A percentile compares a stretch with the other conserved stretches of the same genome.
Evolutionary conservation across 345 rosid species (phyloP).

Genomic region (Punica granatum): DNA sequence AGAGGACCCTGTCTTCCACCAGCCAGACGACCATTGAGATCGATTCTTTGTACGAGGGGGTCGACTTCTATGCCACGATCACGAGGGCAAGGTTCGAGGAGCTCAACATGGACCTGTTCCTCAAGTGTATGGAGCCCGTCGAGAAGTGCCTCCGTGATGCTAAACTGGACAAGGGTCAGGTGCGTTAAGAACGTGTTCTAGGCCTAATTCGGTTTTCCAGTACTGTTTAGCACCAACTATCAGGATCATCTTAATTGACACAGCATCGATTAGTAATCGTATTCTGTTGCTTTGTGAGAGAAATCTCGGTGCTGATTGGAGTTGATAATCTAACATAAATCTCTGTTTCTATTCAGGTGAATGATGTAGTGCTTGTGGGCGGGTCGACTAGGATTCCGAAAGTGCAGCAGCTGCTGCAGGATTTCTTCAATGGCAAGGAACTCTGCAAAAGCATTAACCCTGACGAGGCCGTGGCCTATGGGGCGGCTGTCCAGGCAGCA

Average conservation of each 20-base stretch:
- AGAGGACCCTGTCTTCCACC: slow-evolving; percentile 26
- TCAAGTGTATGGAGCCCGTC: slow-evolving; percentile 26
- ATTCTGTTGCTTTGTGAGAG: too few relatives aligned
- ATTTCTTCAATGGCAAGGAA: slow-evolving; percentile 22
- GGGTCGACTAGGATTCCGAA: slow-evolving; percentile 25
- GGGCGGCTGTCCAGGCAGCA: slow-evolving; percentile 26
- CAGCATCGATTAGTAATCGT: not conserved
- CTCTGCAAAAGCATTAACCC: slow-evolving; percentile 33
- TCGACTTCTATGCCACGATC: slow-evolving; percentile 26
- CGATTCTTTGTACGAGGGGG: slow-evolving; percentile 25
- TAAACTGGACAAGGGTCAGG: slow-evolving; percentile 18
- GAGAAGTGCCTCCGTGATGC: slow-evolving; percentile 29
- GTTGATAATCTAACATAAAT: not conserved
- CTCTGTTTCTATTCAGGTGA: not conserved
- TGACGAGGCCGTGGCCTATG: slow-evolving; percentile 23
- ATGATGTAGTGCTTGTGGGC: slow-evolving; percentile 21
- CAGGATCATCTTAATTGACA: not conserved
- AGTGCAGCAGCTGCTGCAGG: slow-evolving; percentile 24
- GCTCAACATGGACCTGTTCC: slow-evolving; percentile 28
- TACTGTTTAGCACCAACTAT: not conserved
- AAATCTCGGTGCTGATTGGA: too few relatives aligned
- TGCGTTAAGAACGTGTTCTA: not conserved
- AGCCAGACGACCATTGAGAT: slow-evolving; percentile 28
- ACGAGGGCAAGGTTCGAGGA: slow-evolving; percentile 29
- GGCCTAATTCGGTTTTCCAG: not conserved